Evolutionary conservation across 345 rosid species (phyloP), one percentile per base, ranked within the genome.

Genomic region (Barbarea vulgaris): DNA sequence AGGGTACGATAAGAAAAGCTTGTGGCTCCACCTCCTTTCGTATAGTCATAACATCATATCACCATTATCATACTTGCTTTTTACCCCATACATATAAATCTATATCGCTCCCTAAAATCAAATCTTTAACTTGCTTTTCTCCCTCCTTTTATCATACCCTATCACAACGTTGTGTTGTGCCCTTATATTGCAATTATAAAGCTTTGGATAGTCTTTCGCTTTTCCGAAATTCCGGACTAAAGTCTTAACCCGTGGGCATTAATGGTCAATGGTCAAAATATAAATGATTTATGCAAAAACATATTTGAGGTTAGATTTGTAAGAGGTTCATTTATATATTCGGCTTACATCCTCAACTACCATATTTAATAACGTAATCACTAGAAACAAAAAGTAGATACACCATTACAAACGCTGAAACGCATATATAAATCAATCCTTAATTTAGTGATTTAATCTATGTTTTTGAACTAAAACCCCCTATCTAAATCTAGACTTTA

Each of bases 11-110:
- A 19, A 67, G 25, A 75, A 75, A 39, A 68, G 30, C 53, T 0
- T 10, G 69, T 52, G 79, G 79, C 69, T 76, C 79, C 67, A 67
- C 74, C 17, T 59, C 56, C 56, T 68, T 68, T 51, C 36, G 63
- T 39, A 41, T 30, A 14, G 79, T 67, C 72, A 65, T 59, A 48
- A 25, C 24, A 55, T 74, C 78, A 46, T 34, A 21, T 74, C 78
- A 37, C 67, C 52, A 50, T 61, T 61, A 60, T 37, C 34, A 33
- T 46, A 58, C 25, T 56, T 7, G 4, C 57, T 30, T 41, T 55
- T 55, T 55, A 1, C 2, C 46, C 61, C n/a, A 25, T 54, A 2
- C 9, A 5, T 27, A 7, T 24, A 64, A 34, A 34, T 9, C 47
- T 27, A 21, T 33, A 51, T 14, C 5, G 27, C 28, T 50, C 58